A percentile compares a stretch with the other conserved stretches of the same genome.
Conservation (phyloP, 164 flowering plant species). For the Umbellularia californica region DNA sequence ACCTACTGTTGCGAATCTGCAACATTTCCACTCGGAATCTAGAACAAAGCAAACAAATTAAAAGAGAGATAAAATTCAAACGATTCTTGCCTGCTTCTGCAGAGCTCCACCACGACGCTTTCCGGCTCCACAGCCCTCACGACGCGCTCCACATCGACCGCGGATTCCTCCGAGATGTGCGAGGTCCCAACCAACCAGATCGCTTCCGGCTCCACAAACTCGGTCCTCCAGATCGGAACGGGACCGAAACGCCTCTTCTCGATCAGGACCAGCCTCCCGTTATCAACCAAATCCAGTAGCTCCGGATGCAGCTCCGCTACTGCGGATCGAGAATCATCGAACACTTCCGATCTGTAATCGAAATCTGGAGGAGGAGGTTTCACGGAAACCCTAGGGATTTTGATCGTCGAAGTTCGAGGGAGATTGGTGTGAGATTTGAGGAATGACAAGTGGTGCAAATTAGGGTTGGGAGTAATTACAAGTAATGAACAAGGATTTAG, state of each 20-base stretch:
- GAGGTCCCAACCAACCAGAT: slow-evolving; percentile 82
- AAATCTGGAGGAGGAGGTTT: slow-evolving; percentile 72
- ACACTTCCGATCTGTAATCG: slow-evolving; percentile 54
- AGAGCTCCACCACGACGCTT: slow-evolving; percentile 90
- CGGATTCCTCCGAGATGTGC: slow-evolving; percentile 53
- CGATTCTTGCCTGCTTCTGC: slow-evolving; percentile 81
- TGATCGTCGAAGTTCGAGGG: slow-evolving; percentile 10
- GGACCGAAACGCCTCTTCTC: slow-evolving; percentile 73
- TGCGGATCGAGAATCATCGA: slow-evolving; percentile 30
- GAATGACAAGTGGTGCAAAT: slow-evolving; percentile 7
- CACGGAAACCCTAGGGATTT: slow-evolving; percentile 33
- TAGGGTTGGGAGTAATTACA: slow-evolving; percentile 31
- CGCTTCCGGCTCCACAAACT: slow-evolving; percentile 81
- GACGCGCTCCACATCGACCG: slow-evolving; percentile 67
- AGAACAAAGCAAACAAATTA: neutral
- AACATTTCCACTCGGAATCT: neutral
- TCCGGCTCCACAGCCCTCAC: slow-evolving; percentile 70
- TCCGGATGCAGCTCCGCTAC: slow-evolving; percentile 55
- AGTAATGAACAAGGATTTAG: slow-evolving; percentile 23
- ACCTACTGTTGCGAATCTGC: too few relatives aligned
- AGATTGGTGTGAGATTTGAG: slow-evolving; percentile 11
- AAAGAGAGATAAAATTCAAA: neutral
- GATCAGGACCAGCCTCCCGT: slow-evolving; percentile 57
- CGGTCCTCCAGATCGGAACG: slow-evolving; percentile 72
- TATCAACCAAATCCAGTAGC: slow-evolving; percentile 62